Evolutionary conservation across 2,329 filamentous ascomycete genomes (phyloP).

Genomic region (Periconia macrospinosa): DNA sequence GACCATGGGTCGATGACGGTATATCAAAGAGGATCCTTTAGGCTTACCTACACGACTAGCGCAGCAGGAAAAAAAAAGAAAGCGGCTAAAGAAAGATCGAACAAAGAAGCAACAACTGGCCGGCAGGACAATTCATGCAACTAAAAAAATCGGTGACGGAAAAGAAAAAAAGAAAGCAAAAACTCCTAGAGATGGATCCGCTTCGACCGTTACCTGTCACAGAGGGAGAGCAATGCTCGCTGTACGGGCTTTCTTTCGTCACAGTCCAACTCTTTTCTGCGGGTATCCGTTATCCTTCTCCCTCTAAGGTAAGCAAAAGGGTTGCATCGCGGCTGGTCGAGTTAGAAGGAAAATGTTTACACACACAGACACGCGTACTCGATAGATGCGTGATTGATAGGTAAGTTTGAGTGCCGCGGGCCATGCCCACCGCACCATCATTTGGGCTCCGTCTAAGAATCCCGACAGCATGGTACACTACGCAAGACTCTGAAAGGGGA

Average conservation of each 20-base stretch:
- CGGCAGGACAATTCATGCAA: background rate
- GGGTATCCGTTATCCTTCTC: background rate
- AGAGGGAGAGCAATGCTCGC: conserved; percentile 17
- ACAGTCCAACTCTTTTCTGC: background rate
- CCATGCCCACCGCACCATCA: conserved; percentile 27
- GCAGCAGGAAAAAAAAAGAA: background rate
- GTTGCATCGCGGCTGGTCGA: conserved; percentile 11
- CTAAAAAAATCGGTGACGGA: background rate
- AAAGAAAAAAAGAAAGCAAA: background rate
- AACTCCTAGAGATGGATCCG: background rate
- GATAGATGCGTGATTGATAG: background rate
- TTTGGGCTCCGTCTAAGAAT: conserved; percentile 28
- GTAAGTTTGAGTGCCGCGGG: background rate
- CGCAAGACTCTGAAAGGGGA: conserved; percentile 41
- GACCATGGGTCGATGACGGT: background rate
- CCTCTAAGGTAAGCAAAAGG: background rate
- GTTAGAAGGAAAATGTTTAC: conserved; percentile 3
- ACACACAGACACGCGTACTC: background rate
- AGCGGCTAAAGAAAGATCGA: background rate
- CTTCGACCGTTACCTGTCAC: conserved; percentile 40
- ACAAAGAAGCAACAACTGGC: background rate
- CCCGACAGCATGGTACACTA: conserved; percentile 36
- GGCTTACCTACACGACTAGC: background rate
- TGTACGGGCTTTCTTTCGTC: conserved; percentile 1
- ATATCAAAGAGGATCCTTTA: no score